These are phyloP conservation scores for Proliferodiscus dingleyae DNA, from an alignment of 2,329 filamentous ascomycete species.

Conservation along the genomic window DNA sequence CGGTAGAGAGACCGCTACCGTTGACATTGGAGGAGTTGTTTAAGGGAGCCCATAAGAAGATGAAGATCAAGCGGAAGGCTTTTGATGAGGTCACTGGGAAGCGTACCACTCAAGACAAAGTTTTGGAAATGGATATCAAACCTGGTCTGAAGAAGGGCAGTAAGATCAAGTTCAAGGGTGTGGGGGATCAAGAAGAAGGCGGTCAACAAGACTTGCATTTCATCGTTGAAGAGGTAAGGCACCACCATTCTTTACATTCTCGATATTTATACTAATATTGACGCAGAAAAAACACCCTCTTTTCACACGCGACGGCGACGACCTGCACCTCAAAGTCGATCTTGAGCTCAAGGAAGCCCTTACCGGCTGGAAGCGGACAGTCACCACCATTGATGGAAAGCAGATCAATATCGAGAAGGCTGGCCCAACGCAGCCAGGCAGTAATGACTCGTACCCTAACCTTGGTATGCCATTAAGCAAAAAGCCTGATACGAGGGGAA, in stretches of 20 bases:
- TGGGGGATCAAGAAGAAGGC: constrained; percentile 96
- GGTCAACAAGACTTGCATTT: constrained; percentile 95
- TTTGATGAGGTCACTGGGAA: constrained; percentile 79
- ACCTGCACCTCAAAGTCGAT: constrained; percentile 73
- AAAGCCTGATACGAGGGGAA: constrained; percentile 76
- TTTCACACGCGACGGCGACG: constrained; percentile 83
- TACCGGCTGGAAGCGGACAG: constrained; percentile 88
- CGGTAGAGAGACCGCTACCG: constrained; percentile 78
- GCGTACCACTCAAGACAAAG: constrained; percentile 79
- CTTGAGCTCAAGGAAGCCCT: constrained; percentile 89
- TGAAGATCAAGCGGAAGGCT: constrained; percentile 96
- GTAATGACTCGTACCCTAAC: constrained; percentile 73
- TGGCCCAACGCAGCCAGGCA: constrained; percentile 81
- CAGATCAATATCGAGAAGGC: constrained; percentile 73
- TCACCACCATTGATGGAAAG: constrained; percentile 89
- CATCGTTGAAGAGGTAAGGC: constrained; percentile 82
- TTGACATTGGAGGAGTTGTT: constrained; percentile 86
- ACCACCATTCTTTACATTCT: not conserved
- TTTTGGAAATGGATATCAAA: constrained; percentile 93
- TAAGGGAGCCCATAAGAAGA: constrained; percentile 86
- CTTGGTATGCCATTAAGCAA: constrained; percentile 95
- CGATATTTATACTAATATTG: constrained; percentile 36
- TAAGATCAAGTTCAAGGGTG: constrained; percentile 96
- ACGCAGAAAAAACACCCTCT: constrained; percentile 77
- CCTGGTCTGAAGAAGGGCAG: constrained; percentile 92